phyloP scores from a whole-genome alignment of 495 filamentous ascomycete genomes.

The Neurospora hispaniola region DNA sequence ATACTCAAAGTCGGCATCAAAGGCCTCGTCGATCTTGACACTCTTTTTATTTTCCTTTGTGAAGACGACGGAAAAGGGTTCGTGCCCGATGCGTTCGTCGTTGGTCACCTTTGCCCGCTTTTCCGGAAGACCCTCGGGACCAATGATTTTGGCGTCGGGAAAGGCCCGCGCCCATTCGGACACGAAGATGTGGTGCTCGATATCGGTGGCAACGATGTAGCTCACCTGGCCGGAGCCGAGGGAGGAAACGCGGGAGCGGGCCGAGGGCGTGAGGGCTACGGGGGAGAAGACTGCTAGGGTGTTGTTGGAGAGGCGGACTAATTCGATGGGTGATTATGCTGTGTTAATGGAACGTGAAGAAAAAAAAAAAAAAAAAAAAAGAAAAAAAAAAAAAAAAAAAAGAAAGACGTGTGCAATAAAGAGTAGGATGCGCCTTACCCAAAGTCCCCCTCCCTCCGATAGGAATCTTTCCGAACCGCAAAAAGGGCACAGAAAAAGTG shows the following conservation, averaged over 20 bases:
- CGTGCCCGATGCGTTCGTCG: slow-evolving; percentile 51
- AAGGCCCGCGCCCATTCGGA: slow-evolving; percentile 71
- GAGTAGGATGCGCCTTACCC: slow-evolving; percentile 39
- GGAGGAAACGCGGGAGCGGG: neutral
- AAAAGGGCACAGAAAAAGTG: slow-evolving; percentile 76
- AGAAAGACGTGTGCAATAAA: too few species aligned
- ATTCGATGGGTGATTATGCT: too few species aligned
- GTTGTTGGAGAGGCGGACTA: slow-evolving; percentile 45
- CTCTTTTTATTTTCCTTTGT: slow-evolving; percentile 36
- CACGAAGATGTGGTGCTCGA: slow-evolving; percentile 89
- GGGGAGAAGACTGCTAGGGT: slow-evolving; percentile 87
- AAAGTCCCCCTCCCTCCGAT: slow-evolving; percentile 82
- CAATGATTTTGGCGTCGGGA: slow-evolving; percentile 69
- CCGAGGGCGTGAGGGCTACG: slow-evolving; percentile 23
- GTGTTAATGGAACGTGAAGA: too few species aligned
- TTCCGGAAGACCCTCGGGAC: slow-evolving; percentile 75
- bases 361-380: too few species aligned
- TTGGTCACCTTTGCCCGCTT: slow-evolving; percentile 53
- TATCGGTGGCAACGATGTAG: slow-evolving; percentile 79
- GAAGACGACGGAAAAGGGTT: slow-evolving; percentile 60
- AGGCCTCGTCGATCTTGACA: slow-evolving; percentile 53
- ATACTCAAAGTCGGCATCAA: slow-evolving; percentile 75
- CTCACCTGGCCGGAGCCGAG: slow-evolving; percentile 56
- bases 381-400: too few species aligned
- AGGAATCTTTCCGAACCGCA: slow-evolving; percentile 67